Conservation (phyloP, 148 eudicot genomes). For the Rhododendron henanense region DNA sequence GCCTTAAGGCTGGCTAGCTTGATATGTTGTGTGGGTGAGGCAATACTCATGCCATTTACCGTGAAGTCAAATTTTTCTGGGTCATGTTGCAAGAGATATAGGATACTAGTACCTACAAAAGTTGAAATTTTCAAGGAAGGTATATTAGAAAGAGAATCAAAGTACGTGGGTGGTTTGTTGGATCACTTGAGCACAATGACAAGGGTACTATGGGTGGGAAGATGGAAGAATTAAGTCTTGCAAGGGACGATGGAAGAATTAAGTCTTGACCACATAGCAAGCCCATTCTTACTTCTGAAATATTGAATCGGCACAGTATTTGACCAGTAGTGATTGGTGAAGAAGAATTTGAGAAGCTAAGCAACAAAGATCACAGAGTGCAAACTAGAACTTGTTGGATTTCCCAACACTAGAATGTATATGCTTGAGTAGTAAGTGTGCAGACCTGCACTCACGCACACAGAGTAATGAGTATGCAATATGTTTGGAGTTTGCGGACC, state of each 20-base stretch:
- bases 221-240: not conserved
- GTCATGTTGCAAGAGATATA: not conserved
- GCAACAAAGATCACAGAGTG: not conserved
- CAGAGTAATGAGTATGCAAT: too few relatives aligned
- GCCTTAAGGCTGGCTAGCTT: not conserved
- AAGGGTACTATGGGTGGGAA: not conserved
- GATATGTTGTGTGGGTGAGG: not conserved
- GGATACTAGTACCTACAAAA: not conserved
- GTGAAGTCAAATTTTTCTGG: not conserved
- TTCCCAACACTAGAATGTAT: not conserved
- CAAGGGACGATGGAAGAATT: not conserved
- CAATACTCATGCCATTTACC: not conserved
- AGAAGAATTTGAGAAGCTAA: not conserved
- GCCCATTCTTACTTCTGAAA: not conserved
- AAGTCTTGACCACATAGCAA: not conserved
- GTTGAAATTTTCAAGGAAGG: not conserved
- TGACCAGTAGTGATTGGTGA: not conserved
- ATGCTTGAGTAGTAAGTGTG: not conserved
- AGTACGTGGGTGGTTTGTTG: not conserved
- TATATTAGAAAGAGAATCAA: not conserved
- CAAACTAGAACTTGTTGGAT: not conserved
- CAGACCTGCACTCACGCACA: not conserved
- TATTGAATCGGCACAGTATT: not conserved
- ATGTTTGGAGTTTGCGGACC: too few relatives aligned
- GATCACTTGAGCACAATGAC: not conserved